These are phyloP conservation scores for Brasilioporus rufonigricans DNA, from an alignment of 768 basidiomycete species.

Conservation along the genomic window DNA sequence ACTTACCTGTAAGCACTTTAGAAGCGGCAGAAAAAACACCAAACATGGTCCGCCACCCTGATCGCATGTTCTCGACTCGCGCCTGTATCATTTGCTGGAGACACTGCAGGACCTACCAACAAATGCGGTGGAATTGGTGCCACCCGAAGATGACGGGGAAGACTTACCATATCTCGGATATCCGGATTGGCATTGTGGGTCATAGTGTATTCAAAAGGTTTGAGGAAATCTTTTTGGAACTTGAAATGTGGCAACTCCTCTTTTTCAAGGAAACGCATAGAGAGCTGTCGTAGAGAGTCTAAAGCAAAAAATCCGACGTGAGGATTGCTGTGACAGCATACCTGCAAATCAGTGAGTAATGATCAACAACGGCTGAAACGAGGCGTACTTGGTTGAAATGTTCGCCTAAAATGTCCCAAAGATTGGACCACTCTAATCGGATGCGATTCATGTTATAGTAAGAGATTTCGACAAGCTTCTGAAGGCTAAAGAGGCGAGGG, in stretches of 20 bases:
- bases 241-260: conserved; percentile 98
- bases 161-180: conserved; percentile 88
- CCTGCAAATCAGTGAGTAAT: conserved; percentile 45
- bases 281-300: conserved; percentile 93
- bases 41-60: conserved; percentile 99
- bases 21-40: conserved; percentile 97
- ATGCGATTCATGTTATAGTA: conserved; percentile 99
- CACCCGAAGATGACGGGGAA: neutral
- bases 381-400: conserved; percentile 89
- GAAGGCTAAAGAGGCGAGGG: conserved; percentile 93
- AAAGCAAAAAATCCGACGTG: conserved; percentile 96
- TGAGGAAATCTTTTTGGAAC: conserved; percentile 98
- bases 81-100: conserved; percentile 99
- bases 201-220: conserved; percentile 99
- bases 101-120: conserved; percentile 84
- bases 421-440: conserved; percentile 95
- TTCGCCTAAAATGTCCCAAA: conserved; percentile 97
- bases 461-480: conserved; percentile 97
- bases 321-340: conserved; percentile 97
- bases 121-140: neutral
- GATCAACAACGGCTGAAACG: neutral
- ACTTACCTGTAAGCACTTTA: conserved; percentile 80
- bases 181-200: conserved; percentile 94
- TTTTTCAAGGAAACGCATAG: conserved; percentile 98
- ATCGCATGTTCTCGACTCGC: conserved; percentile 90